A percentile compares a stretch with the other conserved stretches of the same genome.
These are phyloP conservation scores for Aspergillus fumigatiaffinis DNA, from an alignment of 2,329 filamentous ascomycete genomes.

Conservation along the genomic window DNA sequence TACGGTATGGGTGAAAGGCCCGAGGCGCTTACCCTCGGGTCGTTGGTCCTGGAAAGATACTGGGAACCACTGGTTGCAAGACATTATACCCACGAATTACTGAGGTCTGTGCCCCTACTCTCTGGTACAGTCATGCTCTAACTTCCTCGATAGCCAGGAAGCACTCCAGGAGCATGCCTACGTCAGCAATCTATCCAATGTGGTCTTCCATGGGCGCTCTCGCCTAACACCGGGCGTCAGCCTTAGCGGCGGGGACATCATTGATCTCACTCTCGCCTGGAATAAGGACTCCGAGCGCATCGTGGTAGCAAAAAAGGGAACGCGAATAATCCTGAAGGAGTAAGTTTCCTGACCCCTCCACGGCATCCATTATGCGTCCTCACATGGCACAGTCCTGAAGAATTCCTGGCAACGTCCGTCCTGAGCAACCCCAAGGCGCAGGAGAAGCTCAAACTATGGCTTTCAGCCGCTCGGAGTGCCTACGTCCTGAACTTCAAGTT, in stretches of 20 bases:
- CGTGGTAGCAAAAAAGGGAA: slow-evolving; percentile 18
- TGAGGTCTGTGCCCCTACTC: slow-evolving; percentile 10
- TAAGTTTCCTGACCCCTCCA: background rate
- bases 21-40: slow-evolving; percentile 22
- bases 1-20: slow-evolving; percentile 24
- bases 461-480: slow-evolving; percentile 20
- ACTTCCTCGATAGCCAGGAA: slow-evolving; percentile 9
- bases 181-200: slow-evolving; percentile 13
- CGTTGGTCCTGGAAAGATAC: slow-evolving; percentile 23
- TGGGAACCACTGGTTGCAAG: slow-evolving; percentile 24
- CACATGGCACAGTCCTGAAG: slow-evolving; percentile 13
- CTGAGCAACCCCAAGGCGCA: slow-evolving; percentile 13
- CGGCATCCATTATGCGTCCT: background rate
- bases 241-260: slow-evolving; percentile 18
- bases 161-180: slow-evolving; percentile 16
- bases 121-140: background rate
- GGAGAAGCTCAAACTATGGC: slow-evolving; percentile 21
- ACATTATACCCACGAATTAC: slow-evolving; percentile 20
- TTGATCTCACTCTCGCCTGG: slow-evolving; percentile 20
- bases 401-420: slow-evolving; percentile 16
- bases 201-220: slow-evolving; percentile 16
- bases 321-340: slow-evolving; percentile 18
- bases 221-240: slow-evolving; percentile 14
- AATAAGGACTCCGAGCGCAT: slow-evolving; percentile 19
- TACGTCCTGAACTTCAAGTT: slow-evolving; percentile 23